A percentile compares a stretch with the other conserved stretches of the same genome.
phyloP scores from a whole-genome alignment of 1,139 yeast genomes.

The Debaryomycetaceae sp. region DNA sequence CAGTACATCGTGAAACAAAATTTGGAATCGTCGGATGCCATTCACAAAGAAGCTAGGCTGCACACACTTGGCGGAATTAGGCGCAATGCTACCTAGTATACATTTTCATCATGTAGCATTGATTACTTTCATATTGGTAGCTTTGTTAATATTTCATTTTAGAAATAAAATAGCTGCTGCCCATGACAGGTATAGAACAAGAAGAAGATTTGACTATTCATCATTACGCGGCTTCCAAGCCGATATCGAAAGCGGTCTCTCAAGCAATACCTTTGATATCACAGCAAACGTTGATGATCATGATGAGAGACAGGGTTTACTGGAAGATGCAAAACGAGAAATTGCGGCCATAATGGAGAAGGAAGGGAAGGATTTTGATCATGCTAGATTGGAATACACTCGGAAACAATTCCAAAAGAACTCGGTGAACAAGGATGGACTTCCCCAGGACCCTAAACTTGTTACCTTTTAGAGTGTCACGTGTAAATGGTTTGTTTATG shows the following conservation, averaged over 20 bases:
- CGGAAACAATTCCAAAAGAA: conserved; percentile 45
- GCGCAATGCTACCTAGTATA: neutral
- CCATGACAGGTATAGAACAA: conserved; percentile 23
- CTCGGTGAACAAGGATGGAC: conserved; percentile 46
- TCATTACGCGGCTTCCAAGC: conserved; percentile 41
- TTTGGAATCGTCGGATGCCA: too few relatives aligned
- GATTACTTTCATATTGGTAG: conserved; percentile 9
- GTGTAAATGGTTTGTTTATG: conserved; percentile 8
- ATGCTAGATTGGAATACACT: conserved; percentile 60
- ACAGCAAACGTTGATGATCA: conserved; percentile 36
- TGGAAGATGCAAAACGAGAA: conserved; percentile 48
- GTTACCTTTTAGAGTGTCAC: conserved; percentile 25
- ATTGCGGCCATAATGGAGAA: conserved; percentile 55
- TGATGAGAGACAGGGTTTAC: conserved; percentile 63
- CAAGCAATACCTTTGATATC: conserved; percentile 59
- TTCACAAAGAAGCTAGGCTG: too few relatives aligned
- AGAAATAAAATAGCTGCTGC: conserved; percentile 20
- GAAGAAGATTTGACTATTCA: conserved; percentile 19
- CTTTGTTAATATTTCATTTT: conserved; percentile 19
- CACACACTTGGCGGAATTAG: too few relatives aligned
- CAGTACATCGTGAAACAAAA: too few relatives aligned
- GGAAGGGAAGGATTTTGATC: conserved; percentile 55
- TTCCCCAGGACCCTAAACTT: conserved; percentile 38
- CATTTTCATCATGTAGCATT: conserved; percentile 9
- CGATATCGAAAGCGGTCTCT: conserved; percentile 66